These are phyloP conservation scores for Phylloporus sp. DNA, from an alignment of 768 basidiomycete genomes.

Conservation along the genomic window DNA sequence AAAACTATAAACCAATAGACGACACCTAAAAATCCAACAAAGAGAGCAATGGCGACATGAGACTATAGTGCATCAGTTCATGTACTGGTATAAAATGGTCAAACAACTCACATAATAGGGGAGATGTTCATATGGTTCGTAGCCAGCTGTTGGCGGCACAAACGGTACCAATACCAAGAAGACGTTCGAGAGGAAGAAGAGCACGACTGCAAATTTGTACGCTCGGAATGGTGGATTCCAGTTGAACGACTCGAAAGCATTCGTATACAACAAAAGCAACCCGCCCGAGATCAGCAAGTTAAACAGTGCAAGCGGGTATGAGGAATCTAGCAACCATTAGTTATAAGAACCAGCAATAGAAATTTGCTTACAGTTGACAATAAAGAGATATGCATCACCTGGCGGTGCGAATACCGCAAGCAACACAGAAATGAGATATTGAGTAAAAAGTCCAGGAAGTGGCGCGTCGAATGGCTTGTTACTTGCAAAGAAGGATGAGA, in stretches of 20 bases:
- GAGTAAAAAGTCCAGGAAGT: slow-evolving; percentile 54
- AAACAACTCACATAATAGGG: slow-evolving; percentile 62
- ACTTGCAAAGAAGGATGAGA: slow-evolving; percentile 62
- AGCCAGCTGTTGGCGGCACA: slow-evolving; percentile 54
- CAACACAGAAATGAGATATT: slow-evolving; percentile 56
- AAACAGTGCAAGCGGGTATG: slow-evolving; percentile 55
- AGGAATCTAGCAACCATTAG: slow-evolving; percentile 42
- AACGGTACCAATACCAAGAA: slow-evolving; percentile 62
- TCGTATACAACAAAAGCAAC: slow-evolving; percentile 56
- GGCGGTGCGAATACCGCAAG: slow-evolving; percentile 57
- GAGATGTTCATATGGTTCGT: slow-evolving; percentile 49
- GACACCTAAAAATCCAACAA: slow-evolving; percentile 46
- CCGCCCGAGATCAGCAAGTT: slow-evolving; percentile 61
- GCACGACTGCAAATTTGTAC: slow-evolving; percentile 42
- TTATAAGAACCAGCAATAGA: background rate
- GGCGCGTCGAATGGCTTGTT: slow-evolving; percentile 72
- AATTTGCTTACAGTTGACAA: slow-evolving; percentile 52
- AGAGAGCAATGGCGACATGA: slow-evolving; percentile 46
- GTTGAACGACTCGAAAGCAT: slow-evolving; percentile 36
- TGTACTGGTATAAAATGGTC: background rate
- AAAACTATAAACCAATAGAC: slow-evolving; percentile 57
- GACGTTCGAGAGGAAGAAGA: slow-evolving; percentile 64
- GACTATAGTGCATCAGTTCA: slow-evolving; percentile 32
- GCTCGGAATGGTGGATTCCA: slow-evolving; percentile 70
- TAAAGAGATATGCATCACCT: slow-evolving; percentile 73